These are phyloP conservation scores for Calonectria multiphialidica DNA, from an alignment of 2,329 filamentous ascomycete genomes.

Conservation along the genomic window DNA sequence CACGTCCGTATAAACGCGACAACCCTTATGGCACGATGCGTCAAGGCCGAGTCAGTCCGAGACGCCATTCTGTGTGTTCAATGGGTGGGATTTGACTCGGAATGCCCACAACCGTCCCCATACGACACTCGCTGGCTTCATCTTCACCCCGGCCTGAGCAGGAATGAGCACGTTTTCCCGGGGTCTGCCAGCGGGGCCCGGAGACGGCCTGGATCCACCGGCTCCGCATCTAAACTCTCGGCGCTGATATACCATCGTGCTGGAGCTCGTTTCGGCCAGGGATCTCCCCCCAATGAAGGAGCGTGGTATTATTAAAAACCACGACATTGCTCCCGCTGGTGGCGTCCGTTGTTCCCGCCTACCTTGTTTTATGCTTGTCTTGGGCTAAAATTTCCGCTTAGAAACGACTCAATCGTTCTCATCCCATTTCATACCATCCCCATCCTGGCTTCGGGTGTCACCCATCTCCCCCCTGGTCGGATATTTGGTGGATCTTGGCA, in stretches of 20 bases:
- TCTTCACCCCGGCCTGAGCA: constrained; percentile 44
- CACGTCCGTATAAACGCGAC: constrained; percentile 20
- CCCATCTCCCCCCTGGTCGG: constrained; percentile 15
- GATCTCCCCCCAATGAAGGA: background rate
- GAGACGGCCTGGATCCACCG: background rate
- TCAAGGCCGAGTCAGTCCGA: constrained; percentile 7
- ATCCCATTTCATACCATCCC: constrained; percentile 21
- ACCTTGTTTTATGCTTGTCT: constrained; percentile 9
- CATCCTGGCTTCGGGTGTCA: background rate
- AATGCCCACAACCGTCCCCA: constrained; percentile 9
- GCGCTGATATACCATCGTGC: background rate
- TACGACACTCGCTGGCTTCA: background rate
- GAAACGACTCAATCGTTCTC: constrained; percentile 42
- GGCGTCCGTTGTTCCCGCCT: background rate
- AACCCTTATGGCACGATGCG: constrained; percentile 23
- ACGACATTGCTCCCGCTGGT: background rate
- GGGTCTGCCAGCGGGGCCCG: constrained; percentile 33
- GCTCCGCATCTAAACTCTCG: constrained; percentile 22
- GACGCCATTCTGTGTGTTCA: background rate
- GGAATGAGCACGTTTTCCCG: constrained; percentile 53
- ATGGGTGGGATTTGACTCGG: background rate
- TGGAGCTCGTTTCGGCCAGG: constrained; percentile 8
- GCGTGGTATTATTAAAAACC: background rate
- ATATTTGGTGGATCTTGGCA: constrained; percentile 11
- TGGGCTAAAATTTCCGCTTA: constrained; percentile 6